A percentile compares a stretch with the other conserved stretches of the same genome.
Evolutionary conservation across 148 eudicot species (phyloP).

Genomic region (Rheum nobile): DNA sequence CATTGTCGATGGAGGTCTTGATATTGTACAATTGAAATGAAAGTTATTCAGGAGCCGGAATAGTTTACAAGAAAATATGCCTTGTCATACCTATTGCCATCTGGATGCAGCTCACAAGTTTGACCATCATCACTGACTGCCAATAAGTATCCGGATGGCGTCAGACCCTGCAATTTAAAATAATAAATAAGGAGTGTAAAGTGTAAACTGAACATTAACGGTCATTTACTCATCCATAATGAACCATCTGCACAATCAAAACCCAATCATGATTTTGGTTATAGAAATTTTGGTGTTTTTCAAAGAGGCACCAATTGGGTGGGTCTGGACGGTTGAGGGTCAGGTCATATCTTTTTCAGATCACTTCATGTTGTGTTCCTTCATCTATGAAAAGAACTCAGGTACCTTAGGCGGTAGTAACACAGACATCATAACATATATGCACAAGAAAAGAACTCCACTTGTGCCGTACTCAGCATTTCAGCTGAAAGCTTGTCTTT

Average conservation of each 20-base stretch:
- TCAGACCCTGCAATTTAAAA: constrained; percentile 48
- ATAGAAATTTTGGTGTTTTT: too few species aligned
- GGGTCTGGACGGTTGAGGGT: too few species aligned
- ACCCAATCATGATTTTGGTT: background rate
- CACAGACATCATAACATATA: too few species aligned
- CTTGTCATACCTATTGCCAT: constrained; percentile 65
- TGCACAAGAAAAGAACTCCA: background rate
- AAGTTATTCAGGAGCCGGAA: background rate
- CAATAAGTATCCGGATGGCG: constrained; percentile 60
- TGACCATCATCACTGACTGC: constrained; percentile 59
- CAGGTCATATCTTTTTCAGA: too few species aligned
- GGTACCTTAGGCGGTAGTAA: too few species aligned
- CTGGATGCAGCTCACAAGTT: constrained; percentile 85
- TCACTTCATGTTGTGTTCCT: too few species aligned
- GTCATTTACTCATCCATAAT: background rate
- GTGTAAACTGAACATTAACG: background rate
- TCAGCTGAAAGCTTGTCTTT: too few species aligned
- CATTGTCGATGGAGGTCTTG: background rate
- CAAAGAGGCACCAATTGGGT: too few species aligned
- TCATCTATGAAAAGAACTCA: too few species aligned
- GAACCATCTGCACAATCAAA: background rate
- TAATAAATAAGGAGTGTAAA: background rate
- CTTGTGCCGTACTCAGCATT: background rate
- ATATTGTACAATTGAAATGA: background rate
- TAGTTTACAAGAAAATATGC: background rate